Conservation (phyloP, 495 filamentous ascomycete species). For the Opeltia flavorubescens region DNA sequence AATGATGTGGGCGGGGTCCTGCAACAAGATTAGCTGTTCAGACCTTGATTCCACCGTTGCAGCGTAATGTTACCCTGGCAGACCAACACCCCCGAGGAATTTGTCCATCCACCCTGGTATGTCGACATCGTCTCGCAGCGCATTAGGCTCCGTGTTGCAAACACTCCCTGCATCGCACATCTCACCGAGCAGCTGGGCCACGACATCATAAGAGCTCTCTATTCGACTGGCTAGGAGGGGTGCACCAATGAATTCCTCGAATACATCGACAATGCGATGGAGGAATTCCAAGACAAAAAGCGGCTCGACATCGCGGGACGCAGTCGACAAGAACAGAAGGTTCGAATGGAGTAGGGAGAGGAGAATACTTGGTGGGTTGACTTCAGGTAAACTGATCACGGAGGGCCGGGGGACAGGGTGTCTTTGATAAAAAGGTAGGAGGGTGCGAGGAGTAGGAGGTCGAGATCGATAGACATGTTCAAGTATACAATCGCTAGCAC, state of each 20-base stretch:
- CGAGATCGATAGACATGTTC: constrained; percentile 59
- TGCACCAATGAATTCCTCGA: constrained; percentile 91
- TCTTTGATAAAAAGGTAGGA: constrained; percentile 78
- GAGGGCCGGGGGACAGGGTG: constrained; percentile 74
- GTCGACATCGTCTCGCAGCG: constrained; percentile 79
- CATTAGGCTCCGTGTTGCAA: constrained; percentile 85
- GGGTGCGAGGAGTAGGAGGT: constrained; percentile 58
- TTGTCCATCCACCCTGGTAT: constrained; percentile 82
- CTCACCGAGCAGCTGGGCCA: constrained; percentile 83
- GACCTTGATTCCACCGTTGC: neutral
- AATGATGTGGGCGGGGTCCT: constrained; percentile 30
- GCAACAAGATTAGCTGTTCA: constrained; percentile 8
- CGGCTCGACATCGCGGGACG: constrained; percentile 73
- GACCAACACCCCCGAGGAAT: constrained; percentile 71
- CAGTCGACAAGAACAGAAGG: constrained; percentile 73
- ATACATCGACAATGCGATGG: constrained; percentile 79
- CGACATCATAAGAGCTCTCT: constrained; percentile 81
- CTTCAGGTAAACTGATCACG: constrained; percentile 67
- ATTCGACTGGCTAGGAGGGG: constrained; percentile 76
- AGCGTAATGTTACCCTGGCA: constrained; percentile 43
- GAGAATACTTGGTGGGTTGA: constrained; percentile 73
- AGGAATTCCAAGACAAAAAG: constrained; percentile 94
- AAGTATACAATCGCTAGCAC: constrained; percentile 42
- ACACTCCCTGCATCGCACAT: constrained; percentile 94
- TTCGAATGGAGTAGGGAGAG: constrained; percentile 79